These are phyloP conservation scores for Kregervanrija fluxuum DNA, from an alignment of 805 yeast genomes.

Conservation along the genomic window DNA sequence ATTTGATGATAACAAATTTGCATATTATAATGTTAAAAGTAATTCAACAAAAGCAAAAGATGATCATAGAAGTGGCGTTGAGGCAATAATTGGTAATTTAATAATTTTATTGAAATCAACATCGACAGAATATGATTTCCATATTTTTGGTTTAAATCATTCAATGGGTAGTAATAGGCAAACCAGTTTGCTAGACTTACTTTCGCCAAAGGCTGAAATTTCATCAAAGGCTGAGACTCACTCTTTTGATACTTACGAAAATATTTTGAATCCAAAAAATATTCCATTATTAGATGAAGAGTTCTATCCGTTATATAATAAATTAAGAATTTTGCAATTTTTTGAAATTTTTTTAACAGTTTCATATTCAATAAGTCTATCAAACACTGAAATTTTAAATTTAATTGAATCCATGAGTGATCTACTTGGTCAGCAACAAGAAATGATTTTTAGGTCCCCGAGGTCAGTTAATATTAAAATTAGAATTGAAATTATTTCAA, in stretches of 20 bases:
- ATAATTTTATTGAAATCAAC: conserved; percentile 24
- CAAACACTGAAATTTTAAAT: conserved; percentile 1
- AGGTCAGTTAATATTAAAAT: conserved; percentile 32
- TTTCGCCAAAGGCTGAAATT: conserved; percentile 21
- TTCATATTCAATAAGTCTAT: conserved; percentile 2
- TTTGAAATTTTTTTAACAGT: conserved; percentile 37
- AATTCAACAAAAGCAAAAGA: conserved; percentile 1
- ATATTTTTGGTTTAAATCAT: conserved; percentile 48
- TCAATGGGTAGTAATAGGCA: conserved; percentile 44
- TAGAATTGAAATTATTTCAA: conserved; percentile 35
- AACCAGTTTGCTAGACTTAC: conserved; percentile 32
- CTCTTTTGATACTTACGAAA: conserved; percentile 20
- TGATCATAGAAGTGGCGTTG: conserved; percentile 1
- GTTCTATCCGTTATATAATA: conserved; percentile 34
- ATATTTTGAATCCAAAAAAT: conserved; percentile 10
- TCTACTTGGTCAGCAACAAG: conserved; percentile 44
- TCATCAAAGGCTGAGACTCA: conserved; percentile 19
- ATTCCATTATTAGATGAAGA: conserved; percentile 31
- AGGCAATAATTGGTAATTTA: conserved; percentile 13
- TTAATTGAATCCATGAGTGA: conserved; percentile 4
- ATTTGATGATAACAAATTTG: conserved; percentile 23
- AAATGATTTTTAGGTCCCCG: conserved; percentile 35
- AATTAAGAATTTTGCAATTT: conserved; percentile 38
- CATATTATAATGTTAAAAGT: conserved; percentile 17
- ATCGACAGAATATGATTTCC: conserved; percentile 29